Conservation (phyloP, 139 green algal species). For the Closterium sp. region DNA sequence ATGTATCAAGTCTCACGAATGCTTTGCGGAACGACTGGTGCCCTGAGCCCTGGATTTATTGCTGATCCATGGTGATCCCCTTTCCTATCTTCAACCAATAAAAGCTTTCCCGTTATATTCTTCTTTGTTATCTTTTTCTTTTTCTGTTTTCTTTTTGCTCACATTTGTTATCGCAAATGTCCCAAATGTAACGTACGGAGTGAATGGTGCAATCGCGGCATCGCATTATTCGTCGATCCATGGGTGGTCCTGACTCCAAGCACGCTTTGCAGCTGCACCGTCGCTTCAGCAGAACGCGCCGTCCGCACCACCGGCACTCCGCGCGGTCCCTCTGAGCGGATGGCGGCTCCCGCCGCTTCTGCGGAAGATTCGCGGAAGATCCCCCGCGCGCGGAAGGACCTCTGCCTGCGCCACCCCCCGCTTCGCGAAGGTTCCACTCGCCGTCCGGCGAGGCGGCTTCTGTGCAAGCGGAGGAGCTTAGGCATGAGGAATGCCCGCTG, state of each 20-base stretch:
- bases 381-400: not conserved
- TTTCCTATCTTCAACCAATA: too few species aligned
- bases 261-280: not conserved
- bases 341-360: not conserved
- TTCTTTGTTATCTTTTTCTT: not conserved
- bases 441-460: not conserved
- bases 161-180: not conserved
- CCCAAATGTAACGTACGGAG: not conserved
- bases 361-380: not conserved
- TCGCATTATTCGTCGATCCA: not conserved
- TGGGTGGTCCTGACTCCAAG: not conserved
- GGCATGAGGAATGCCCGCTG: not conserved
- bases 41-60: not conserved
- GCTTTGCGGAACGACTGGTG: too few species aligned
- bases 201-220: not conserved
- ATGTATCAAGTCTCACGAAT: too few species aligned
- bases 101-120: too few species aligned
- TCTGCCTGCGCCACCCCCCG: not conserved
- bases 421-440: not conserved
- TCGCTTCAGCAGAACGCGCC: not conserved
- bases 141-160: not conserved
- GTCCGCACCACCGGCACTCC: not conserved
- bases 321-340: not conserved
- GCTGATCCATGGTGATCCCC: not conserved
- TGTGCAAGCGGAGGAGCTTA: not conserved